Evolutionary conservation across 106 monocot genomes (phyloP), one percentile per base, ranked within the genome.

Genomic region (Platanthera zijinensis): DNA sequence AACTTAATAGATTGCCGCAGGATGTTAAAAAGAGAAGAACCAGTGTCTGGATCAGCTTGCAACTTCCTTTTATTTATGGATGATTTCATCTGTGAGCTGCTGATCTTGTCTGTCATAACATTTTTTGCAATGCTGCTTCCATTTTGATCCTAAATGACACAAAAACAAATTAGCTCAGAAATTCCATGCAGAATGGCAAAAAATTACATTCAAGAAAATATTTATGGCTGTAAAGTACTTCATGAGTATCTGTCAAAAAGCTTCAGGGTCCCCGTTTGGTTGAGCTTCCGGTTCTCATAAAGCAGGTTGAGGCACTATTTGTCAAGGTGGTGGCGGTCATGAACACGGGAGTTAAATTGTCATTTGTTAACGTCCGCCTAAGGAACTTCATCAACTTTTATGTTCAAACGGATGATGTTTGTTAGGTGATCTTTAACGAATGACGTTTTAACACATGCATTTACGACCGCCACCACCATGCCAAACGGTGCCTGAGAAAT

Each of bases 21-120:
- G 25, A 90, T 90, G 45, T 92, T 76, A 64, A 92, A 90, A 52
- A 96, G 86, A 13, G 95, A 96, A 52, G 84, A 51, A 62, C 84
- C 59, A 3, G 82, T 76, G 5, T 57, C 32, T 73, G 79, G 63
- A 12, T 50, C 57, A 2, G 17, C 57, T 61, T 75, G 74, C 48
- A 39, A 25, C 57, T 68, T 86, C 69, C 74, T 56, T 69, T 75
- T 79, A 32, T 39, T 22, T 10, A 51, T 50, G 22, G 49, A 72
- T 50, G 78, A 47, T 79, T 84, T 92, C 63, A 69, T 15, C 54
- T 90, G 89, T 57, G 89, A 85, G 66, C 59, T 80, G 19, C 61
- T 81, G 61, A 62, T 14, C 51, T 84, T 95, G 0, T 76, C 52
- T 52, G 78, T 70, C 76, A 80, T 63, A 47, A 72, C 48, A 74